Percentiles rank a stretch among this genome's conserved stretches.
Evolutionary conservation across 352 stramenopile genomes (phyloP).

Genomic region (Globisporangium megalacanthum): DNA sequence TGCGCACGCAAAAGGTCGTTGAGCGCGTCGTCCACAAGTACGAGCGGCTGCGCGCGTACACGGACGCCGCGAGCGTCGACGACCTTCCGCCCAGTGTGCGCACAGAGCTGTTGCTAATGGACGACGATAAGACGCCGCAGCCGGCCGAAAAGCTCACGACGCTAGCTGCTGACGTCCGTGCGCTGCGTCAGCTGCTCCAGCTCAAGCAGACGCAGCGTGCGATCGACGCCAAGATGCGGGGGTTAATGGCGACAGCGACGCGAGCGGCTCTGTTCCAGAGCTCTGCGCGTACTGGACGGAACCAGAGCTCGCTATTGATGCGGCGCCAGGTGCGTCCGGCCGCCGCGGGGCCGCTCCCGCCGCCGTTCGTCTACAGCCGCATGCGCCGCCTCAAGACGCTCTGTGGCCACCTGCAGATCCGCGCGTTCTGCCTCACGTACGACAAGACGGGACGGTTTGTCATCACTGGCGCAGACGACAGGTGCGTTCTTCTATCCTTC

Average conservation of each 20-base stretch:
- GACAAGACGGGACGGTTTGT: conserved; percentile 94
- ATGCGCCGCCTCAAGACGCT: conserved; percentile 82
- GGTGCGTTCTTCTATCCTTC: conserved; percentile 17
- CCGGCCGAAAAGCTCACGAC: conserved; percentile 32
- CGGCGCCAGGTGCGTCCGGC: conserved; percentile 44
- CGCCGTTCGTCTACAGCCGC: conserved; percentile 68
- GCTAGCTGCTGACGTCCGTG: conserved; percentile 66
- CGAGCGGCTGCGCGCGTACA: conserved; percentile 56
- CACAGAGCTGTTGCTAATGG: conserved; percentile 23
- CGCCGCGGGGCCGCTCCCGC: conserved; percentile 27
- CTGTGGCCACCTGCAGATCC: conserved; percentile 92
- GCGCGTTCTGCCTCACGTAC: conserved; percentile 95
- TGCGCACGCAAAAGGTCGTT: conserved; percentile 51
- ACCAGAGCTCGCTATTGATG: conserved; percentile 48
- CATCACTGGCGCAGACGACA: conserved; percentile 96
- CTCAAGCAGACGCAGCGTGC: conserved; percentile 36
- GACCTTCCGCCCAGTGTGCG: conserved; percentile 49
- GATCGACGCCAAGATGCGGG: conserved; percentile 28
- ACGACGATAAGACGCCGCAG: conserved; percentile 1
- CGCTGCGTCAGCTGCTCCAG: conserved; percentile 68
- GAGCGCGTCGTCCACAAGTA: conserved; percentile 71
- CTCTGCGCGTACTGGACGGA: conserved; percentile 37
- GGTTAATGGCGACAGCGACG: conserved; percentile 32
- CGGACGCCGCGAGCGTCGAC: conserved; percentile 34
- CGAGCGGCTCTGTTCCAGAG: conserved; percentile 43